Evolutionary conservation across 2,329 filamentous ascomycete genomes (phyloP).

Genomic region (Cytospora piceicola): DNA sequence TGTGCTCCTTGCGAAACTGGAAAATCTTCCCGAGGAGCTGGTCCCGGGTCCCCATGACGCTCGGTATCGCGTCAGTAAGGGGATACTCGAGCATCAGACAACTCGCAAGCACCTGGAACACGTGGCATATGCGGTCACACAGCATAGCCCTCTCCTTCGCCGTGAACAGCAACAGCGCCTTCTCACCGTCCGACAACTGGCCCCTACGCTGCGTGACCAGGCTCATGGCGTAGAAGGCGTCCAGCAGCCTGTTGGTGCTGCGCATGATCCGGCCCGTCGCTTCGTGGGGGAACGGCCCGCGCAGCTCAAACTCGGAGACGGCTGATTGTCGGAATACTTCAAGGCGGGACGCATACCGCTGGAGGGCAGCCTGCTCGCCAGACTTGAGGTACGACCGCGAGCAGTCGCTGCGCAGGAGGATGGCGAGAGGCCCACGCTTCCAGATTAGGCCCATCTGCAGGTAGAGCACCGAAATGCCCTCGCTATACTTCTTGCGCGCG

Average conservation of each 20-base stretch:
- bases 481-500: constrained; percentile 83
- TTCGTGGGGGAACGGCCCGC: constrained; percentile 80
- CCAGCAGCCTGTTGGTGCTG: constrained; percentile 81
- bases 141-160: constrained; percentile 77
- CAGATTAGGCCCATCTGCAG: constrained; percentile 94
- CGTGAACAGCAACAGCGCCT: constrained; percentile 79
- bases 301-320: constrained; percentile 84
- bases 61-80: constrained; percentile 84
- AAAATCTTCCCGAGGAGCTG: constrained; percentile 85
- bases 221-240: constrained; percentile 96
- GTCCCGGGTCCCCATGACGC: constrained; percentile 79
- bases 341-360: constrained; percentile 75
- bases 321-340: constrained; percentile 75
- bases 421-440: constrained; percentile 87
- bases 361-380: constrained; percentile 85
- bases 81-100: constrained; percentile 95
- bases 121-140: constrained; percentile 87
- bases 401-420: constrained; percentile 64
- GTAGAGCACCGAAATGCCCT: constrained; percentile 88
- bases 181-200: constrained; percentile 77
- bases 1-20: constrained; percentile 75
- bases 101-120: constrained; percentile 83
- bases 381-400: constrained; percentile 77
- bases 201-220: constrained; percentile 84
- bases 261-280: constrained; percentile 75